Conservation (phyloP, 2,329 filamentous ascomycete genomes). For the Meredithiella fracta region DNA sequence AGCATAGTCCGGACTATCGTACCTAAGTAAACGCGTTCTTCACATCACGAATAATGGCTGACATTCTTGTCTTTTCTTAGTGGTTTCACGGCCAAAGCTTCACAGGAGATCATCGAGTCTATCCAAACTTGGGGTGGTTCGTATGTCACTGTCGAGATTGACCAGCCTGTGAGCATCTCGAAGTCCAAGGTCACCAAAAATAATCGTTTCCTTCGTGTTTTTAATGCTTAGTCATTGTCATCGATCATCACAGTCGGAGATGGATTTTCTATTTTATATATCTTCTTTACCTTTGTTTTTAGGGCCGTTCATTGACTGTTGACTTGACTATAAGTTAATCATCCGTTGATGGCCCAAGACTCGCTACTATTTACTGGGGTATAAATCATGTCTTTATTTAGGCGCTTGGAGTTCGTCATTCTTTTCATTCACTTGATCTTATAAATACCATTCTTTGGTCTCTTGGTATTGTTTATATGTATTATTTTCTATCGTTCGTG, state of each 20-base stretch:
- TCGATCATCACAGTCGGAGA: background rate
- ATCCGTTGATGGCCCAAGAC: no score
- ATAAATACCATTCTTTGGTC: no score
- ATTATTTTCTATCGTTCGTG: no score
- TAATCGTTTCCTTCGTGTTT: background rate
- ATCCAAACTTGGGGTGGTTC: conserved; percentile 45
- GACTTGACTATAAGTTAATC: no score
- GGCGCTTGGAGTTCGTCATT: background rate
- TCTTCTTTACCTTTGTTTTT: background rate
- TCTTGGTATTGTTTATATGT: no score
- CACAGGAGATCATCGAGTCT: conserved; percentile 49
- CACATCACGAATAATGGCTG: background rate
- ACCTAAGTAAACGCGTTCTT: no score
- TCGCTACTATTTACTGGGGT: no score
- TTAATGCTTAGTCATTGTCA: background rate
- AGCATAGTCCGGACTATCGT: background rate
- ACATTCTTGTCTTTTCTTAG: conserved; percentile 26
- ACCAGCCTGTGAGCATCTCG: conserved; percentile 44
- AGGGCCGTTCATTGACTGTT: no score
- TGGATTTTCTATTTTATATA: background rate
- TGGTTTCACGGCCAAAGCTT: conserved; percentile 61
- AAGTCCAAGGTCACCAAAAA: conserved; percentile 17
- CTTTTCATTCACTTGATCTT: background rate
- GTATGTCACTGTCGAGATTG: conserved; percentile 51
- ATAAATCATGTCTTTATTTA: background rate